phyloP scores from a whole-genome alignment of 2,329 filamentous ascomycete genomes.

The Cercospora brassicicola region DNA sequence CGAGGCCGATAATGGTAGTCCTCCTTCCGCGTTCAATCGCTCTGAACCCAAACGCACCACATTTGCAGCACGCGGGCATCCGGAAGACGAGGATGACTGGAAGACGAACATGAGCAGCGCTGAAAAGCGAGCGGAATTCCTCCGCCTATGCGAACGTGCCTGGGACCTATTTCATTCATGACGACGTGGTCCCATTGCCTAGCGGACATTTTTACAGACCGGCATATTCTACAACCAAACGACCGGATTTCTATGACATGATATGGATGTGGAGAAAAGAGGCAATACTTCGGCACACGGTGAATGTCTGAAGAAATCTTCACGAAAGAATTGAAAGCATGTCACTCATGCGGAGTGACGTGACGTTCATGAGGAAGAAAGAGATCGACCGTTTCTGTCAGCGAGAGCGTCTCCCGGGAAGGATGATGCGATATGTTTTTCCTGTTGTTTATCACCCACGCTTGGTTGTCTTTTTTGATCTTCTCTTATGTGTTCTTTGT shows the following conservation, averaged over 20 bases:
- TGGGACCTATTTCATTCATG: slow-evolving; percentile 98
- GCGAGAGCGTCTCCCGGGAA: neutral
- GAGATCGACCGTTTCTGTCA: neutral
- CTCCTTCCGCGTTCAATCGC: slow-evolving; percentile 61
- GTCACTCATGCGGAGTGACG: neutral
- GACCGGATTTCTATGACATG: neutral
- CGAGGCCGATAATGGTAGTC: slow-evolving; percentile 80
- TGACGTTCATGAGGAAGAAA: neutral
- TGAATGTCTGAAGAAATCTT: neutral
- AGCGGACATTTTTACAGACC: neutral
- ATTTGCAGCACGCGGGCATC: slow-evolving; percentile 33
- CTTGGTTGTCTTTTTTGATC: neutral
- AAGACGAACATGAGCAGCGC: slow-evolving; percentile 78
- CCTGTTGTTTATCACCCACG: neutral
- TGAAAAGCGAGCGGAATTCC: slow-evolving; percentile 91
- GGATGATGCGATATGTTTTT: neutral
- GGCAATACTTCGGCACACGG: neutral
- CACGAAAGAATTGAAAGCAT: neutral
- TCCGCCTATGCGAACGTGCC: slow-evolving; percentile 79
- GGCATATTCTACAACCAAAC: neutral
- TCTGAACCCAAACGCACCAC: slow-evolving; percentile 60
- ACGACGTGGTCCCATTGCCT: slow-evolving; percentile 8
- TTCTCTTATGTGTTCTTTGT: neutral
- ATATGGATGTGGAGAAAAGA: neutral
- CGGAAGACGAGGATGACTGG: slow-evolving; percentile 43